These are phyloP conservation scores for Diaporthe australafricana DNA, from an alignment of 2,329 filamentous ascomycete species.

Conservation along the genomic window DNA sequence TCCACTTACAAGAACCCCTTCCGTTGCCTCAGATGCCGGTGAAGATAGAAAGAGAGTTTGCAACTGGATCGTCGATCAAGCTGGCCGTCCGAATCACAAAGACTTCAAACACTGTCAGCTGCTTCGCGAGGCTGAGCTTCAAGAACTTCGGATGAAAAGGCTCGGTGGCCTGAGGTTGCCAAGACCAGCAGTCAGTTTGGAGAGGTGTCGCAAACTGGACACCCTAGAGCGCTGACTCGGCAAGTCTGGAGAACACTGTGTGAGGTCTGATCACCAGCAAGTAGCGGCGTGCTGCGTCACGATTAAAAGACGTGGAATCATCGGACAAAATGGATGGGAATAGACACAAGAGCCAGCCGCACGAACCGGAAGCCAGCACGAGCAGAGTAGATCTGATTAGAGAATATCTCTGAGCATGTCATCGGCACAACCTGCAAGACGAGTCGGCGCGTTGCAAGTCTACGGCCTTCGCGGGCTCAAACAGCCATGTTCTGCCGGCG, in stretches of 20 bases:
- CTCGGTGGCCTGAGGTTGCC: slow-evolving; percentile 20
- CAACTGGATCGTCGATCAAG: slow-evolving; percentile 16
- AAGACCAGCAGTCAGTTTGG: slow-evolving; percentile 22
- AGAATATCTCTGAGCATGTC: not conserved
- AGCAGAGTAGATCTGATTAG: no score
- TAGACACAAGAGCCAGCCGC: not conserved
- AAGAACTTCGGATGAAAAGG: slow-evolving; percentile 5
- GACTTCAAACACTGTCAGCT: slow-evolving; percentile 16
- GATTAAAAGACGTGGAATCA: slow-evolving; percentile 7
- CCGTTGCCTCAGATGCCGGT: not conserved
- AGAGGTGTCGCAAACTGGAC: slow-evolving; percentile 32
- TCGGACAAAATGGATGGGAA: slow-evolving; percentile 1
- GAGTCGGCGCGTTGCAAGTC: not conserved
- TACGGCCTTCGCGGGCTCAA: slow-evolving; percentile 6
- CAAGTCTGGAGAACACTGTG: slow-evolving; percentile 24
- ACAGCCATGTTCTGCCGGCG: not conserved
- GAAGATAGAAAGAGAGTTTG: not conserved
- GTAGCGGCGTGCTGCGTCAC: not conserved
- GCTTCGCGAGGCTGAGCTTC: slow-evolving; percentile 18
- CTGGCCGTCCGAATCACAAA: not conserved
- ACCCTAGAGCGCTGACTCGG: slow-evolving; percentile 29
- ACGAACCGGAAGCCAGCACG: not conserved
- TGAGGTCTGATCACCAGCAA: slow-evolving; percentile 28
- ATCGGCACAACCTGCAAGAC: not conserved
- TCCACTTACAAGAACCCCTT: not conserved